Evolutionary conservation across 441 rosid genomes (phyloP), one percentile per base, ranked within the genome.

Genomic region (Viola pubescens): DNA sequence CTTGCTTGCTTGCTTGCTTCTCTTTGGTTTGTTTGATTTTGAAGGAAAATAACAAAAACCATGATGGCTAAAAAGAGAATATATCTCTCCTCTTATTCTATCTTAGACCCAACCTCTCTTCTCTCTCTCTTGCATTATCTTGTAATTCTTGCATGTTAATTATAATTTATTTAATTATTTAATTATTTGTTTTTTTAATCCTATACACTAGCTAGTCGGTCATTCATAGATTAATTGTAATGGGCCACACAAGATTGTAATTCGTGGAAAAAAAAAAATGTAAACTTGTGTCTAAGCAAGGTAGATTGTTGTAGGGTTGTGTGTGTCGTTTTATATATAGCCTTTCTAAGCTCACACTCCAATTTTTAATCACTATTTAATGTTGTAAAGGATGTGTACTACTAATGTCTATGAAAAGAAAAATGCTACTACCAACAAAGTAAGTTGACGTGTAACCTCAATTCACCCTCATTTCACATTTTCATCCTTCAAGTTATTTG

Each of bases 11-110:
- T 19, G 26, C 26, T 26, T 26, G 34, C 34, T 26, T 26, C 34
- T 26, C 34, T 26, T 26, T 26, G 34, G 34, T 59, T 59, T 44
- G 73, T 72, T 71, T 60, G 79, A 66, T 75, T 65, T 72, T 70
- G 44, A 45, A 79, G 52, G 78, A 74, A 73, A 79, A 75, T 54
- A 75, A 81, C 78, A 67, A 73, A 73, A 79, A 50, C 14, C 56
- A 52, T 55, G 73, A 71, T 79, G 70, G 34, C 58, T 67, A 1
- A 55, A 57, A 43, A 69, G 77, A 79, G 34, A 1, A 26, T 26
- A 26, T 26, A 70, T 65, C 38, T 77, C 43, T 52, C 37, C 37
- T 53, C 58, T 52, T 56, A 46, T 59, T 63, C 58, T 39, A 19
- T 12, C 38, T 16, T 59, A 26, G 43, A 37, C 45, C 11, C 9